Evolutionary conservation across 352 stramenopile genomes (phyloP).

Genomic region (Phytophthora sp.): DNA sequence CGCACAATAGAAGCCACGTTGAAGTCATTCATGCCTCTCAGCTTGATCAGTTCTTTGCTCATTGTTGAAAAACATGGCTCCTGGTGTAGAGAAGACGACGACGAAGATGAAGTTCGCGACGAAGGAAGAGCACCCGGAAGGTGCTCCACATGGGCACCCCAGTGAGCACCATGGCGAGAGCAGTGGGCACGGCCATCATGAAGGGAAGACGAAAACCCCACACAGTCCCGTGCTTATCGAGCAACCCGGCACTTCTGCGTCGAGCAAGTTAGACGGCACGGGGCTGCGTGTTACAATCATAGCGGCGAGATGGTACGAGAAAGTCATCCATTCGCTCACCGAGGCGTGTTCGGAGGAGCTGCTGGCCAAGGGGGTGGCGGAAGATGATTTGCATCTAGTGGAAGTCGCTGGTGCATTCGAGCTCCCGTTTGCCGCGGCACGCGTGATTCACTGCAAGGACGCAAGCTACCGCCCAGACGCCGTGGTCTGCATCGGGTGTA

Average conservation of each 20-base stretch:
- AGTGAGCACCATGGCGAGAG: not conserved
- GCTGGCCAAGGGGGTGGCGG: constrained; percentile 56
- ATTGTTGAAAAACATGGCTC: constrained; percentile 21
- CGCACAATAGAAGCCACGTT: not conserved
- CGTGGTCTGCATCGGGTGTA: constrained; percentile 95
- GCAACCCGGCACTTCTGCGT: constrained; percentile 32
- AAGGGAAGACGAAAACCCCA: constrained; percentile 22
- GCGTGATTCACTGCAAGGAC: constrained; percentile 70
- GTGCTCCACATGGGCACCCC: constrained; percentile 7
- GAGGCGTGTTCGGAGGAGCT: constrained; percentile 61
- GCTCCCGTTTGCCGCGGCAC: constrained; percentile 92
- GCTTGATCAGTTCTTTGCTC: not conserved
- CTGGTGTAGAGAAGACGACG: constrained; percentile 12
- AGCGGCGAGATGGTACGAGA: constrained; percentile 67
- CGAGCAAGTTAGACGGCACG: constrained; percentile 33
- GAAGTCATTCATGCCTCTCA: not conserved
- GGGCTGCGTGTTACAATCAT: constrained; percentile 61
- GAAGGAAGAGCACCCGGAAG: constrained; percentile 10
- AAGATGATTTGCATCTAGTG: constrained; percentile 49
- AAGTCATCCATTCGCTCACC: constrained; percentile 56
- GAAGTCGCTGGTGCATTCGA: constrained; percentile 95
- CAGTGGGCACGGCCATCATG: constrained; percentile 2
- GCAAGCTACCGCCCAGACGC: constrained; percentile 88
- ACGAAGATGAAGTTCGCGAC: constrained; percentile 20
- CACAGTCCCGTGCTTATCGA: constrained; percentile 45